These are phyloP conservation scores for Sophora flavescens DNA, from an alignment of 306 rosid species.

Conservation along the genomic window DNA sequence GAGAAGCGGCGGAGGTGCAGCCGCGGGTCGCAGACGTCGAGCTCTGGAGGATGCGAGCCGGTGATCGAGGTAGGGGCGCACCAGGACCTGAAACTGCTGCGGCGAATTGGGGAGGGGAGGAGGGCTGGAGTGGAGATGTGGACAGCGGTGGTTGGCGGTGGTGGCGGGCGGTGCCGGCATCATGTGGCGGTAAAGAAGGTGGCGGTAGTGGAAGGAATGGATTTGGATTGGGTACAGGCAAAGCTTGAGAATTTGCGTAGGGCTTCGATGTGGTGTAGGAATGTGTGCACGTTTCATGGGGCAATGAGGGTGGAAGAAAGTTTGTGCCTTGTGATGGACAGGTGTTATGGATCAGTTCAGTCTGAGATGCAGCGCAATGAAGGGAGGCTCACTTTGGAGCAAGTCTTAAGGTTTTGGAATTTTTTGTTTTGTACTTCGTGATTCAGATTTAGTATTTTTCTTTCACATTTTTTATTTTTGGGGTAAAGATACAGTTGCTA, in stretches of 20 bases:
- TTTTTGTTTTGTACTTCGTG: not conserved
- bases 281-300: constrained; percentile 96
- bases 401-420: constrained; percentile 81
- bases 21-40: constrained; percentile 69
- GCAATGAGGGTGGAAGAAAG: constrained; percentile 76
- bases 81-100: constrained; percentile 75
- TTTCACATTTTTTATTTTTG: not conserved
- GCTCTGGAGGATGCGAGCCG: constrained; percentile 88
- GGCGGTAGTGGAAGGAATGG: constrained; percentile 64
- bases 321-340: constrained; percentile 87
- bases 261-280: constrained; percentile 98
- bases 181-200: constrained; percentile 87
- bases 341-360: constrained; percentile 89
- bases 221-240: constrained; percentile 85
- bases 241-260: constrained; percentile 84
- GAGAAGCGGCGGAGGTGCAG: constrained; percentile 58
- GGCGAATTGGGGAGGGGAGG: constrained; percentile 81
- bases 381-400: constrained; percentile 98
- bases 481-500: constrained; percentile 19
- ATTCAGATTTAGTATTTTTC: constrained; percentile 29
- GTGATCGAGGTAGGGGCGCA: constrained; percentile 88
- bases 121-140: constrained; percentile 86
- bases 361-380: constrained; percentile 94
- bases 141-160: constrained; percentile 71
- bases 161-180: constrained; percentile 74